Base-by-base conservation (phyloP, 2,329 filamentous ascomycete genomes). In the Clathrospora elynae region DNA sequence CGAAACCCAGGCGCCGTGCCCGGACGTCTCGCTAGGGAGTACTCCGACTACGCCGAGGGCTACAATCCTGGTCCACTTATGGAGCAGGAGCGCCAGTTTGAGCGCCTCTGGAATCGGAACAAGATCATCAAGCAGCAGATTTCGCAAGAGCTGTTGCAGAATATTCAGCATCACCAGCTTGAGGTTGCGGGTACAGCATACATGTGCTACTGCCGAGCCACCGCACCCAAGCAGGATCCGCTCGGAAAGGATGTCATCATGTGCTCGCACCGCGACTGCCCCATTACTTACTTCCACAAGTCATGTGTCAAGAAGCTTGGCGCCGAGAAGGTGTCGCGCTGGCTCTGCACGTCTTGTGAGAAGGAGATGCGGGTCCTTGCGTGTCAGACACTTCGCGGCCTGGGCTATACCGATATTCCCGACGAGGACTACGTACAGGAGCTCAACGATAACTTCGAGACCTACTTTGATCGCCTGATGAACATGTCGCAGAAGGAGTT, bases 291-390 rank as follows among this genome's bases (percentile, higher is more conserved):
- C 20, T 64, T 65, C 33, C 63, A 65, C 42, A 56, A 41, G 26
- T 29, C 42, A 3, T 65, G 63, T 18, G 35, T 63, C 24, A 49
- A 52, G 42, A 42, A 55, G 11, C 29, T 58, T 4, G 53, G 54
- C 0, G n/a, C 44, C 4, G 47, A 54, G 3, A 55, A 51, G 20
- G 51, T 59, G 4, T 55, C 46, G 13, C 53, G 43, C 14, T 64
- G 61, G 61, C 64, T 59, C 26, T 66, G 62, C 32, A 53, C 48
- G 5, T 11, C 32, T 6, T 67, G 63, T 36, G 42, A 54, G 33
- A 12, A 43, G 11, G 7, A 48, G 30, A 60, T 67, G 51, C 30
- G 40, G 22, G 17, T 28, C 1, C 10, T 42, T 1, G 61, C 57
- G 1, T 25, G 26, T 20, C 35, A 42, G 18, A 42, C 40, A 11